Conservation (phyloP, 2,329 filamentous ascomycete genomes). For the Colletotrichum sp. region DNA sequence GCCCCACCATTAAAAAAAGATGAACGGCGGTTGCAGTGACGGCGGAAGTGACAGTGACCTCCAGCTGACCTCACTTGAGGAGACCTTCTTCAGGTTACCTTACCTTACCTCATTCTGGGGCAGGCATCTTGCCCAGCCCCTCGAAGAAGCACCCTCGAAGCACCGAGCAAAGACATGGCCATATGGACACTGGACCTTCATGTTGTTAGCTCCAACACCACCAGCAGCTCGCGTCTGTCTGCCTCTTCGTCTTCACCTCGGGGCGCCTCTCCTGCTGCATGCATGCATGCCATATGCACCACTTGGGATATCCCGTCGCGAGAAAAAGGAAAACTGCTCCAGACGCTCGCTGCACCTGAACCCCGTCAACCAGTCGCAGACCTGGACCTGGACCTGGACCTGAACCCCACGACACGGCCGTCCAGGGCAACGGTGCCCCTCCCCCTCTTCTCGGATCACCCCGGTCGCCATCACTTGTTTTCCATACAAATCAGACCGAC, state of each 20-base stretch:
- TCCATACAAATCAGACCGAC: slow-evolving; percentile 12
- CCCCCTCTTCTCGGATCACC: slow-evolving; percentile 5
- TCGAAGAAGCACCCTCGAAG: neutral
- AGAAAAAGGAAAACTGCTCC: neutral
- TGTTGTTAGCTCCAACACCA: neutral
- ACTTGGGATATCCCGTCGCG: neutral
- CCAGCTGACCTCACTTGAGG: neutral
- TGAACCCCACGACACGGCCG: slow-evolving; percentile 1
- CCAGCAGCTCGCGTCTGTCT: neutral
- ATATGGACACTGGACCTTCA: neutral
- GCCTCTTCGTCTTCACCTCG: neutral
- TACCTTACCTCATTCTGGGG: neutral
- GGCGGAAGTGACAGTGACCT: neutral
- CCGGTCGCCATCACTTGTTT: slow-evolving; percentile 10
- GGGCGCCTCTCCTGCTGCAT: neutral
- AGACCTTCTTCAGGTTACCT: neutral
- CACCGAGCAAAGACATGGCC: neutral
- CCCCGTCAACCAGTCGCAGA: neutral
- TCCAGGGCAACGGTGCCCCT: slow-evolving; percentile 12
- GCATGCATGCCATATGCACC: neutral
- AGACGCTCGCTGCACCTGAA: neutral
- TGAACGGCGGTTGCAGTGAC: neutral
- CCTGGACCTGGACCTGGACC: neutral
- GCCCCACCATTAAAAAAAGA: neutral
- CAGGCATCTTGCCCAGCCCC: neutral